These are phyloP conservation scores for Astathelohania contejeani DNA, from an alignment of 371 early-diverging fungal genomes.

Conservation along the genomic window DNA sequence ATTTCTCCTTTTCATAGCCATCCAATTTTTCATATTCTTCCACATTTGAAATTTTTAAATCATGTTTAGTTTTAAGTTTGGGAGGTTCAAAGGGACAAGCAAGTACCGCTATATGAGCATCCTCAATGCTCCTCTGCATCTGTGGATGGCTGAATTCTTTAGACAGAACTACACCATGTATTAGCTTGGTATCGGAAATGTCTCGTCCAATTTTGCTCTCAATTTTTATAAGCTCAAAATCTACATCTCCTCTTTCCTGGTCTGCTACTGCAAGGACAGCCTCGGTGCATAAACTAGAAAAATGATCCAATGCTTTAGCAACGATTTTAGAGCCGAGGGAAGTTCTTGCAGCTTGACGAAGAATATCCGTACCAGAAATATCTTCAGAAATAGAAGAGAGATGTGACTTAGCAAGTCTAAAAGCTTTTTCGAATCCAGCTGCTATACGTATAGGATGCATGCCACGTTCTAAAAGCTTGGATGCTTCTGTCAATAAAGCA, in stretches of 20 bases:
- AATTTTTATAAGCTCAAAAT: slow-evolving; percentile 96
- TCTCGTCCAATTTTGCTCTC: slow-evolving; percentile 92
- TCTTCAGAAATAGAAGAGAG: slow-evolving; percentile 76
- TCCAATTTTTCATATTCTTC: slow-evolving; percentile 89
- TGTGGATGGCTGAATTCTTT: slow-evolving; percentile 99
- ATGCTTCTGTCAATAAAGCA: slow-evolving; percentile 85
- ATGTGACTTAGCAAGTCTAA: slow-evolving; percentile 70
- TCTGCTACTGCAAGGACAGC: slow-evolving; percentile 90
- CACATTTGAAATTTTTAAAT: slow-evolving; percentile 81
- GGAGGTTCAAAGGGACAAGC: slow-evolving; percentile 99
- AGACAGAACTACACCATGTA: slow-evolving; percentile 90
- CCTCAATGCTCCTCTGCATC: slow-evolving; percentile 82
- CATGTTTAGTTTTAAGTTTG: slow-evolving; percentile 99
- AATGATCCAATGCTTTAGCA: slow-evolving; percentile 81
- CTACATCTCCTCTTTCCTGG: slow-evolving; percentile 89
- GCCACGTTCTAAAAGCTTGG: slow-evolving; percentile 76
- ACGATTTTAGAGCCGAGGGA: slow-evolving; percentile 83
- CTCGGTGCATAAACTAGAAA: slow-evolving; percentile 85
- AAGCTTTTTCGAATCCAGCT: slow-evolving; percentile 90
- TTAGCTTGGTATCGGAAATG: slow-evolving; percentile 70
- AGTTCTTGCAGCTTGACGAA: slow-evolving; percentile 75
- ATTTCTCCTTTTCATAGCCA: slow-evolving; percentile 79
- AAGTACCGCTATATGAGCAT: slow-evolving; percentile 89
- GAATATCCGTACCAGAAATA: slow-evolving; percentile 47
- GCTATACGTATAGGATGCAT: slow-evolving; percentile 96